Evolutionary conservation across 345 rosid genomes (phyloP).

Genomic region (Aethionema arabicum): DNA sequence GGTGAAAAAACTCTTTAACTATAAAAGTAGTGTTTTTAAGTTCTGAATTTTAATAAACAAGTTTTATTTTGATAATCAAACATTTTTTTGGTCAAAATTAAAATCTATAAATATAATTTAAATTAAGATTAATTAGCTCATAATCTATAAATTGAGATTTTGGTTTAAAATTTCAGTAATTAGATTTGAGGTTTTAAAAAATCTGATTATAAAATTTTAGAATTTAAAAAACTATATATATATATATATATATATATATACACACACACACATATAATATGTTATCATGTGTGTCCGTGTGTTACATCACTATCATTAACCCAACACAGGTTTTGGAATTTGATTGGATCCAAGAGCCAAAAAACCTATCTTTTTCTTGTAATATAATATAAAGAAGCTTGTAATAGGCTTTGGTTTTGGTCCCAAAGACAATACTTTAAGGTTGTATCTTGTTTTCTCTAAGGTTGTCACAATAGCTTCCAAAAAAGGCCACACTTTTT

Average conservation of each 20-base stretch:
- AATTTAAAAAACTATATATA: neutral
- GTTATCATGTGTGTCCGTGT: constrained; percentile 39
- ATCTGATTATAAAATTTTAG: too few species aligned
- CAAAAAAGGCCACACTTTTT: constrained; percentile 26
- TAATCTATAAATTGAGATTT: too few species aligned
- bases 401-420: constrained; percentile 44
- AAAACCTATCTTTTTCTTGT: constrained; percentile 31
- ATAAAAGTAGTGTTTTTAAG: too few species aligned
- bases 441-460: constrained; percentile 43
- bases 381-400: constrained; percentile 34
- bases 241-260: constrained; percentile 18
- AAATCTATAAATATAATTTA: too few species aligned
- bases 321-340: constrained; percentile 40
- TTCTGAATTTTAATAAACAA: too few species aligned
- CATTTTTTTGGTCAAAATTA: too few species aligned
- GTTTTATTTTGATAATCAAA: too few species aligned
- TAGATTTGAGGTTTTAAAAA: too few species aligned
- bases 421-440: constrained; percentile 45
- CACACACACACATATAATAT: too few species aligned
- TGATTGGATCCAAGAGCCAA: constrained; percentile 47
- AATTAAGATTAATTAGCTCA: too few species aligned
- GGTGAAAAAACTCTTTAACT: too few species aligned
- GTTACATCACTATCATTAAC: constrained; percentile 40
- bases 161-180: too few species aligned
- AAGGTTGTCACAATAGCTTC: constrained; percentile 40